phyloP scores from a whole-genome alignment of 768 basidiomycete species.

The Podaxis carcinomalis region DNA sequence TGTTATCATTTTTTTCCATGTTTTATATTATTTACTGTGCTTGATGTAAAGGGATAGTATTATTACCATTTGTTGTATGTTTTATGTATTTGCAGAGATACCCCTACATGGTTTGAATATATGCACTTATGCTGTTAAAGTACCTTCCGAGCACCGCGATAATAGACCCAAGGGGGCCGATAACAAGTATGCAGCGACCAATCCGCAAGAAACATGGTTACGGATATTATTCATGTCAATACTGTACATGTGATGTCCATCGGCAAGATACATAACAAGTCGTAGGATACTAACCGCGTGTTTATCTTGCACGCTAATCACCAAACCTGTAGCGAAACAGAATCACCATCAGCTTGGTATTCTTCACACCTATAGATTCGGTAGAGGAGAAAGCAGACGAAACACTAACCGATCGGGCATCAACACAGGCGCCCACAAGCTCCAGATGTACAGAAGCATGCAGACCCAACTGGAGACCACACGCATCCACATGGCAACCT shows the following conservation, averaged over 20 bases:
- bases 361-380: neutral
- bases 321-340: neutral
- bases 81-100: no score
- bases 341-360: neutral
- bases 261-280: neutral
- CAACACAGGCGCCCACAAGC: conserved; percentile 81
- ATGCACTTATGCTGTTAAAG: no score
- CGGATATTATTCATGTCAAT: neutral
- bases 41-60: no score
- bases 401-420: conserved; percentile 79
- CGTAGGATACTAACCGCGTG: neutral
- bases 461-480: conserved; percentile 96
- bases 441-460: conserved; percentile 82
- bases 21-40: no score
- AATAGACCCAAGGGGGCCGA: no score
- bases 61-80: no score
- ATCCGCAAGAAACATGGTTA: neutral
- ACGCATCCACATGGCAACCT: conserved; percentile 99
- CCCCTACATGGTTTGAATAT: no score
- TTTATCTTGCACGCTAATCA: neutral
- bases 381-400: no score
- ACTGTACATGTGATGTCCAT: neutral
- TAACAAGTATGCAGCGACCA: neutral
- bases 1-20: no score
- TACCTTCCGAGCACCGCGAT: no score